phyloP scores from a whole-genome alignment of 2,329 filamentous ascomycete genomes.

The Aulographum hederae region DNA sequence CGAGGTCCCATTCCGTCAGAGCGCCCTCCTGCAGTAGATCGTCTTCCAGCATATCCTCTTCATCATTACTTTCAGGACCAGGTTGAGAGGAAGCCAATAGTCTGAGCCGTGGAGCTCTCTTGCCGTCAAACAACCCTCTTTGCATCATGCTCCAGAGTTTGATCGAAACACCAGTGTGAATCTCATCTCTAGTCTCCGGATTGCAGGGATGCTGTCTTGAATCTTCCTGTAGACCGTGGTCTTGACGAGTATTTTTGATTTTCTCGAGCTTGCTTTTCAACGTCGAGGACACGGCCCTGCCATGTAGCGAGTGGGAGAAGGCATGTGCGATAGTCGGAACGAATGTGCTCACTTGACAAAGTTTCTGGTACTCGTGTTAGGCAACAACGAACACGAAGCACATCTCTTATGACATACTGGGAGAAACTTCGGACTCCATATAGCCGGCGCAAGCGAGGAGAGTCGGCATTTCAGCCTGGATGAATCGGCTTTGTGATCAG shows the following conservation, averaged over 20 bases:
- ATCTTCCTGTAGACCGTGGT: no score
- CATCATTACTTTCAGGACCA: background rate
- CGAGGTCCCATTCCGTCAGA: background rate
- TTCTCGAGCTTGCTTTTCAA: constrained; percentile 6
- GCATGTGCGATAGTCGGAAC: constrained; percentile 7
- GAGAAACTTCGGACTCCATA: constrained; percentile 21
- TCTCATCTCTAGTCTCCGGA: background rate
- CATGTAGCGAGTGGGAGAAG: constrained; percentile 6
- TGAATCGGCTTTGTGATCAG: constrained; percentile 13
- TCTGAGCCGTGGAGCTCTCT: constrained; percentile 1
- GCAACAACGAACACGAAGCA: no score
- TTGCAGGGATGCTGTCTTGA: background rate
- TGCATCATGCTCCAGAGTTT: constrained; percentile 1
- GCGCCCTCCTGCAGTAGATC: background rate
- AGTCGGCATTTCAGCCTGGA: constrained; percentile 16
- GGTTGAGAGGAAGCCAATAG: background rate
- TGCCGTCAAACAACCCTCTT: background rate
- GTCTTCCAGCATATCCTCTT: background rate
- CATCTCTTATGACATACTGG: constrained; percentile 8
- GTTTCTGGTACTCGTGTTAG: constrained; percentile 1
- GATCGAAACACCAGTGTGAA: background rate
- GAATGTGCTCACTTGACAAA: constrained; percentile 6
- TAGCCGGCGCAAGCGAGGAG: constrained; percentile 17
- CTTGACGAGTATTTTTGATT: background rate
- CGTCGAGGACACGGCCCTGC: constrained; percentile 5